Evolutionary conservation across 305 asterid species (phyloP), one percentile per base, ranked within the genome.

Genomic region (Solanum hybrid): DNA sequence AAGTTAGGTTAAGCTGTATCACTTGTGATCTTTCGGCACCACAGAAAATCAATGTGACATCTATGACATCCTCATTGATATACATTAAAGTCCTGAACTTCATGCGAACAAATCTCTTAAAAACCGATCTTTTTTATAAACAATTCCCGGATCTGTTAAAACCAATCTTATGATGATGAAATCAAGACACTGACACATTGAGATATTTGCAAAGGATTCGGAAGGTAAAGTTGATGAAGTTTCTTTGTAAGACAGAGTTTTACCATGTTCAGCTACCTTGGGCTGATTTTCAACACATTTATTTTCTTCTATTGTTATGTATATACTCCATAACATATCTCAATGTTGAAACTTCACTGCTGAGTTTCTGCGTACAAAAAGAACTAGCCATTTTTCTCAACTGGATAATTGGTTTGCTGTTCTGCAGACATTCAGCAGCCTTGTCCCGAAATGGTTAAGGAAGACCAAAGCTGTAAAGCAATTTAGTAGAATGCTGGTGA

Each of bases 391-490:
- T 87, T 78, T 64, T 88, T 32, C 36, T 78, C 77, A 64, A 78
- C 46, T n/a, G 76, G 73, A 34, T 88, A 32, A 75, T 46, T 51
- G 76, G n/a, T 38, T 56, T 88, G 64, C 88, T 78, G 38, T 91
- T 89, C 64, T 93, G 94, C 98, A 97, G 99, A 95, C 98, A 60
- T 94, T 95, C 93, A 90, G 97, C 90, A 90, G 90, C 86, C 36
- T 93, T 60, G 82, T 96, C 93, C 99, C 99, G 22, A 92, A 90
- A 38, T 96, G 99, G 99, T 89, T 95, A 92, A 94, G 98, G 93
- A 94, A 92, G 91, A 95, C 96, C 90, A 95, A 90, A 91, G 79
- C 91, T 76, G 89, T 90, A 64, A 95, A 93, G 93, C 91, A 91
- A 71, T 89, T 94, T 73, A 93, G 96, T 96, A 96, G 95, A 91